A percentile compares a stretch with the other conserved stretches of the same genome.
Conservation (phyloP, 768 basidiomycete species). For the Infundibulicybe gibba region DNA sequence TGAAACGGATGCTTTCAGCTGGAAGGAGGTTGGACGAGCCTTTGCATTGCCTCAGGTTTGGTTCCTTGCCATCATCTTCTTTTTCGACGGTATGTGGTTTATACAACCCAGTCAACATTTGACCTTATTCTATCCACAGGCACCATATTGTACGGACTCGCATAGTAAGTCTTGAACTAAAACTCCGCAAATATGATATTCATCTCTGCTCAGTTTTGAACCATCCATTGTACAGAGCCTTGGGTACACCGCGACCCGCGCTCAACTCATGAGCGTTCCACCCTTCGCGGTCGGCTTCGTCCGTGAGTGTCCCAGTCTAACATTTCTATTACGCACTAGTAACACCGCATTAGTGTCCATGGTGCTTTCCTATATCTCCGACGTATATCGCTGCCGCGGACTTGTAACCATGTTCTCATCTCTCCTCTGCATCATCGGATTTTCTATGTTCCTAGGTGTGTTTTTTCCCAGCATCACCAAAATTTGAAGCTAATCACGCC, state of each 20-base stretch:
- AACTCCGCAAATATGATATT: neutral
- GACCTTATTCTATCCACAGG: conserved; percentile 19
- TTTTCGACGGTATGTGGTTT: conserved; percentile 42
- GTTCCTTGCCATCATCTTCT: conserved; percentile 45
- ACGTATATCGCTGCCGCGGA: conserved; percentile 49
- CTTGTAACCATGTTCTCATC: conserved; percentile 39
- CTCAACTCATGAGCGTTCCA: conserved; percentile 62
- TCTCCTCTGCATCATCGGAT: conserved; percentile 42
- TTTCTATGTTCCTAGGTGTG: conserved; percentile 53
- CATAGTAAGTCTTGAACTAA: conserved; percentile 34
- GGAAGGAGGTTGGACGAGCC: conserved; percentile 48
- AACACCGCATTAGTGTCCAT: neutral
- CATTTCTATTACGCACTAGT: neutral
- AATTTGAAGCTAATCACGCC: neutral
- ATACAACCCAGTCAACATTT: neutral
- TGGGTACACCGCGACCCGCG: conserved; percentile 48
- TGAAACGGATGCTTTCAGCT: conserved; percentile 43
- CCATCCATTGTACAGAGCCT: conserved; percentile 68
- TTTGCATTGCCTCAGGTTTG: conserved; percentile 52
- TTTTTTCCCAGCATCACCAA: neutral
- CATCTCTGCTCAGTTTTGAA: conserved; percentile 44
- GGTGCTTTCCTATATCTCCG: conserved; percentile 41
- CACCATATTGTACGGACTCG: conserved; percentile 42
- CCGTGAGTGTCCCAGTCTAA: conserved; percentile 26
- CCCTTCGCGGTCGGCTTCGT: conserved; percentile 50